Evolutionary conservation across 148 eudicot species (phyloP).

Genomic region (Nyssa sinensis): DNA sequence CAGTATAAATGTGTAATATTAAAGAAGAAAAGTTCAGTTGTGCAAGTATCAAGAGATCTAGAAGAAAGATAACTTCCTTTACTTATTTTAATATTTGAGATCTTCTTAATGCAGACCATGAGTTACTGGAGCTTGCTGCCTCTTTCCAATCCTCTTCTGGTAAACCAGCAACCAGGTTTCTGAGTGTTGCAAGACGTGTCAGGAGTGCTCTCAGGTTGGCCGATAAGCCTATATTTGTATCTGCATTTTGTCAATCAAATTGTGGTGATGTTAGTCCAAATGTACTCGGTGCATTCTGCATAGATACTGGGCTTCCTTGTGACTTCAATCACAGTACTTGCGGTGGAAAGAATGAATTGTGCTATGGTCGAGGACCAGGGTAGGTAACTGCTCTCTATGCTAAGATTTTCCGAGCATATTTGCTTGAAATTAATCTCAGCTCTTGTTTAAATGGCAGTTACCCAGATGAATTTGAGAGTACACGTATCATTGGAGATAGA

Average conservation of each 20-base stretch:
- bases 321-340: constrained; percentile 98
- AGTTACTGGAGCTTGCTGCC: constrained; percentile 74
- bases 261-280: constrained; percentile 98
- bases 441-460: constrained; percentile 44
- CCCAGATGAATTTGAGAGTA: constrained; percentile 97
- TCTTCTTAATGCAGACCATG: constrained; percentile 55
- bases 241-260: constrained; percentile 96
- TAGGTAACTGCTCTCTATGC: constrained; percentile 22
- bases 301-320: constrained; percentile 83
- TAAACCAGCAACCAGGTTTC: constrained; percentile 57
- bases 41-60: too few species aligned
- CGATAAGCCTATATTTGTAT: constrained; percentile 70
- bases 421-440: not conserved
- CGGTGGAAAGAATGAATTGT: constrained; percentile 86
- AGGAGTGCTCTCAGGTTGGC: constrained; percentile 70
- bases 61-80: not conserved
- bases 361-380: constrained; percentile 99
- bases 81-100: not conserved
- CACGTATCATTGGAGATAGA: constrained; percentile 88
- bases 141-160: constrained; percentile 72
- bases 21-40: too few species aligned
- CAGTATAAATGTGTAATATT: too few species aligned
- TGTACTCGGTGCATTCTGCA: constrained; percentile 86
- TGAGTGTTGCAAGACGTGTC: constrained; percentile 69
- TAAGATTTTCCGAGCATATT: not conserved